Evolutionary conservation across 2,329 filamentous ascomycete species (phyloP).

Genomic region (Pyricularia pennisetigena): DNA sequence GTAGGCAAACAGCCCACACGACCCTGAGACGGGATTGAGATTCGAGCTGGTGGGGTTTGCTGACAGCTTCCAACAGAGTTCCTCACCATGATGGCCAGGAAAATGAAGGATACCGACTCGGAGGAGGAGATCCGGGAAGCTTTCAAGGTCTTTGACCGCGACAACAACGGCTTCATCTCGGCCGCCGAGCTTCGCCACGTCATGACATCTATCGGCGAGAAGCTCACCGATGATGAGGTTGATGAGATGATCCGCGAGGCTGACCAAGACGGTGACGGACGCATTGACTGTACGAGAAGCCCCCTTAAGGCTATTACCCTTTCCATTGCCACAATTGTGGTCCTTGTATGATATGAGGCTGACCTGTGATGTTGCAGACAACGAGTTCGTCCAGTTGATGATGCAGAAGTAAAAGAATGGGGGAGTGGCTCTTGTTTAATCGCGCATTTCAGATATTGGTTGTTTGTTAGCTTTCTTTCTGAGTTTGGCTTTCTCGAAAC

Average conservation of each 20-base stretch:
- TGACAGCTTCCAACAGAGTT: slow-evolving; percentile 52
- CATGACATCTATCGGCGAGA: slow-evolving; percentile 88
- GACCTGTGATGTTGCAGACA: slow-evolving; percentile 44
- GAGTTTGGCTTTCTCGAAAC: slow-evolving; percentile 10
- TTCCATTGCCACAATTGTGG: background rate
- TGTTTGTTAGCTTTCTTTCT: slow-evolving; percentile 11
- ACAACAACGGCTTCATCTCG: slow-evolving; percentile 88
- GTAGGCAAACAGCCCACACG: slow-evolving; percentile 35
- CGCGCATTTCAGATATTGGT: slow-evolving; percentile 9
- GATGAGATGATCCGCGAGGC: slow-evolving; percentile 91
- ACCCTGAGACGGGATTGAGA: background rate
- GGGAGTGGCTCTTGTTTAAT: background rate
- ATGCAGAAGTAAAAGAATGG: slow-evolving; percentile 69
- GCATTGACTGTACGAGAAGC: slow-evolving; percentile 70
- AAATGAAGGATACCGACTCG: slow-evolving; percentile 90
- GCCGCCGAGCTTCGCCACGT: slow-evolving; percentile 81
- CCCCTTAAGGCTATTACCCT: background rate
- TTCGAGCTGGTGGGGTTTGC: background rate
- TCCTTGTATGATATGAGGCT: slow-evolving; percentile 10
- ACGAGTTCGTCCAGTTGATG: slow-evolving; percentile 91
- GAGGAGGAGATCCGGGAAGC: slow-evolving; percentile 86
- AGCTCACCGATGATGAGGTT: slow-evolving; percentile 82
- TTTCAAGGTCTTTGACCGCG: slow-evolving; percentile 84
- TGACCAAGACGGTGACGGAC: slow-evolving; percentile 80
- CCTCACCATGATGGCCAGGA: slow-evolving; percentile 87